A percentile compares a stretch with the other conserved stretches of the same genome.
These are phyloP conservation scores for Aspergillus funiculosus DNA, from an alignment of 495 filamentous ascomycete genomes.

Conservation along the genomic window DNA sequence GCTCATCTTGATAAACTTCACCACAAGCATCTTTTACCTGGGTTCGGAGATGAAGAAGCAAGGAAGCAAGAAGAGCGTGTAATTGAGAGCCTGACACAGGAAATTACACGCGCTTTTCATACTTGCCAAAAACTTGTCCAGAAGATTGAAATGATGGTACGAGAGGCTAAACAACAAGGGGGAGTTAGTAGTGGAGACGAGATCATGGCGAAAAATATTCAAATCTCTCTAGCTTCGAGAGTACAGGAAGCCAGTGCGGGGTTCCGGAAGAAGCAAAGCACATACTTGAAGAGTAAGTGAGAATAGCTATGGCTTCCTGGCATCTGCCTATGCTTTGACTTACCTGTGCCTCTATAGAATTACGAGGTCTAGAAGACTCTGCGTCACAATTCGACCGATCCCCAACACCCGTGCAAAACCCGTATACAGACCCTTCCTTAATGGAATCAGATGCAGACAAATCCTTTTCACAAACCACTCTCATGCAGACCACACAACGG, in stretches of 20 bases:
- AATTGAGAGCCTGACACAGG: slow-evolving; percentile 85
- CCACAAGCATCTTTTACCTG: slow-evolving; percentile 93
- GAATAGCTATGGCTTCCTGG: background rate
- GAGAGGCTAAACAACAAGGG: slow-evolving; percentile 62
- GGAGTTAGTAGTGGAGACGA: slow-evolving; percentile 74
- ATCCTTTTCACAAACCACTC: slow-evolving; percentile 81
- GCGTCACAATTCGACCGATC: slow-evolving; percentile 56
- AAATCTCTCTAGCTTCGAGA: slow-evolving; percentile 77
- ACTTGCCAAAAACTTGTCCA: slow-evolving; percentile 83
- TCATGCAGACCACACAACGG: slow-evolving; percentile 68
- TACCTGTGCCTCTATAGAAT: slow-evolving; percentile 49
- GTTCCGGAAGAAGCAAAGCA: slow-evolving; percentile 95
- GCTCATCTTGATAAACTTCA: slow-evolving; percentile 83
- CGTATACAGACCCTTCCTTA: slow-evolving; percentile 71
- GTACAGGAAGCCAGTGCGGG: slow-evolving; percentile 89
- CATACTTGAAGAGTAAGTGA: slow-evolving; percentile 81
- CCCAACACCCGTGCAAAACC: slow-evolving; percentile 59
- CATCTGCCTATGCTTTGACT: slow-evolving; percentile 11
- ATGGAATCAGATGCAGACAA: slow-evolving; percentile 88
- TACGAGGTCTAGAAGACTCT: slow-evolving; percentile 70
- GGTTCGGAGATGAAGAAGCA: slow-evolving; percentile 90
- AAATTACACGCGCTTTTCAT: slow-evolving; percentile 84
- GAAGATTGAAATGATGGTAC: slow-evolving; percentile 77
- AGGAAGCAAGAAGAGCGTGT: slow-evolving; percentile 76
- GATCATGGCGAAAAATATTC: slow-evolving; percentile 93